phyloP scores from a whole-genome alignment of 257 asterid species.

The Ilex asprella region DNA sequence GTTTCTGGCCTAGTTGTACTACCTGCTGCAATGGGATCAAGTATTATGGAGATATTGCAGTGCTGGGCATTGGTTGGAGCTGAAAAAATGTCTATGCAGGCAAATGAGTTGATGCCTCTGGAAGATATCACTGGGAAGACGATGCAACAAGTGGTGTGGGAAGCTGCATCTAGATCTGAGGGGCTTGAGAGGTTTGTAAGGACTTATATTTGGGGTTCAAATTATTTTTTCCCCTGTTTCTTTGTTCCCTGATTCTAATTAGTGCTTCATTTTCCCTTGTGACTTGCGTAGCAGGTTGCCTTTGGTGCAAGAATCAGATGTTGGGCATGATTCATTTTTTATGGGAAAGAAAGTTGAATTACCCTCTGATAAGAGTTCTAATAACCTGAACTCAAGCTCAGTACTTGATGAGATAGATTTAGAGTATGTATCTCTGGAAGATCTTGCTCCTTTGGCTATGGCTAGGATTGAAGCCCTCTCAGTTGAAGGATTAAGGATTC shows the following conservation, averaged over 20 bases:
- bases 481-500: slow-evolving; percentile 75
- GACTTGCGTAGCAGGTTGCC: slow-evolving; percentile 41
- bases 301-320: slow-evolving; percentile 28
- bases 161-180: slow-evolving; percentile 47
- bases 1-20: slow-evolving; percentile 85
- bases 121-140: slow-evolving; percentile 88
- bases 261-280: slow-evolving; percentile 8
- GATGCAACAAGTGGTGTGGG: slow-evolving; percentile 78
- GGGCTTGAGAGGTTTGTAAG: slow-evolving; percentile 73
- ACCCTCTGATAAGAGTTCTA: slow-evolving; percentile 13
- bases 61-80: slow-evolving; percentile 80
- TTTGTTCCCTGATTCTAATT: slow-evolving; percentile 8
- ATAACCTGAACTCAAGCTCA: slow-evolving; percentile 20
- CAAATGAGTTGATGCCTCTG: slow-evolving; percentile 82
- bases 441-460: slow-evolving; percentile 95
- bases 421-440: slow-evolving; percentile 74
- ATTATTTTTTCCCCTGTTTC: slow-evolving; percentile 9
- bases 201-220: slow-evolving; percentile 47
- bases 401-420: slow-evolving; percentile 27
- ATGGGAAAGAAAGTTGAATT: slow-evolving; percentile 21
- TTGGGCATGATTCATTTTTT: slow-evolving; percentile 18
- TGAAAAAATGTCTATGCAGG: slow-evolving; percentile 93
- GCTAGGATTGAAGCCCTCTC: slow-evolving; percentile 73
- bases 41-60: slow-evolving; percentile 73
- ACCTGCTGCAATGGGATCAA: slow-evolving; percentile 95